Conservation (phyloP, 2,329 filamentous ascomycete genomes). For the Setomelanomma holmii region DNA sequence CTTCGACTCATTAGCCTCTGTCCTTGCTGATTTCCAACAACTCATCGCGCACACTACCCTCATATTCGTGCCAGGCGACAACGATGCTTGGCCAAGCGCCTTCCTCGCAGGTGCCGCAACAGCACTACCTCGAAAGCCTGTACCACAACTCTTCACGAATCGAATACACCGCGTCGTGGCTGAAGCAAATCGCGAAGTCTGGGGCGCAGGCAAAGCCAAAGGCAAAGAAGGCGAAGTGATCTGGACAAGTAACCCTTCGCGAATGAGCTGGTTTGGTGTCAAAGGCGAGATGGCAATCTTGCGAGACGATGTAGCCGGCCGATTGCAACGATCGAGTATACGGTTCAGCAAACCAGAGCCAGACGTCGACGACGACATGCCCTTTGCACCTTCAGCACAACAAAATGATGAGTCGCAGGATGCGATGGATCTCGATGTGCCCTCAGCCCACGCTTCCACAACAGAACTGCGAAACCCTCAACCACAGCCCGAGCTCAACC, state of each 20-base stretch:
- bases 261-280: slow-evolving; percentile 84
- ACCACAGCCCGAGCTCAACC: slow-evolving; percentile 30
- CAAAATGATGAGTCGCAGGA: slow-evolving; percentile 22
- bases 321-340: slow-evolving; percentile 79
- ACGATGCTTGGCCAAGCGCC: slow-evolving; percentile 94
- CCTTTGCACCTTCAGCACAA: slow-evolving; percentile 21
- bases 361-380: slow-evolving; percentile 38
- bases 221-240: slow-evolving; percentile 72
- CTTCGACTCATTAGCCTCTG: slow-evolving; percentile 85
- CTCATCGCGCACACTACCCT: slow-evolving; percentile 83
- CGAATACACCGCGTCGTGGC: slow-evolving; percentile 82
- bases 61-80: slow-evolving; percentile 92
- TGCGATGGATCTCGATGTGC: slow-evolving; percentile 57
- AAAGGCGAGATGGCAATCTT: slow-evolving; percentile 87
- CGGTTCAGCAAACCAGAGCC: slow-evolving; percentile 65
- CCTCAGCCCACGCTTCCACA: slow-evolving; percentile 17
- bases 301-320: slow-evolving; percentile 82
- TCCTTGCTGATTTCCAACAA: slow-evolving; percentile 81
- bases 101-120: slow-evolving; percentile 78
- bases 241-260: slow-evolving; percentile 88
- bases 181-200: slow-evolving; percentile 74
- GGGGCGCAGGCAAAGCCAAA: slow-evolving; percentile 53
- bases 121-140: slow-evolving; percentile 71
- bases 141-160: slow-evolving; percentile 91
- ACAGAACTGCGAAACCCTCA: no score